Evolutionary conservation across 805 yeast species (phyloP), one percentile per base, ranked within the genome.

Genomic region (Pichia phayaonensis): DNA sequence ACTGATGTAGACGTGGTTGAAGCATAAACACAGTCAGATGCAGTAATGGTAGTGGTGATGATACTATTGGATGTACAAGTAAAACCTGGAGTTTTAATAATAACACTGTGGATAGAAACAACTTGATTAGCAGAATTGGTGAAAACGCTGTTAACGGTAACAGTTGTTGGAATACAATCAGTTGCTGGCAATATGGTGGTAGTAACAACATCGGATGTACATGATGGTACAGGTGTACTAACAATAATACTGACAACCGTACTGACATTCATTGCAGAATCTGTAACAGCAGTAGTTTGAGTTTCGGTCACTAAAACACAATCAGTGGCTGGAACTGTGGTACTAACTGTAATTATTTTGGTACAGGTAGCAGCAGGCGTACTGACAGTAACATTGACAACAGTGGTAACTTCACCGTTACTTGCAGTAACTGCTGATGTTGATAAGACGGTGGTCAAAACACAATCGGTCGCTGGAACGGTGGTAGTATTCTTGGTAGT

Each of bases 261-360:
- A 22, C 23, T 38, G 10, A 23, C 38, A 10, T 36, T 34, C 5
- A 22, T 16, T 11, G 31, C 26, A 8, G 26, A 18, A 5, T 15
- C 31, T 4, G 46, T 44, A 13, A 29, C 40, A 20, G 15, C 16
- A 11, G 22, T 29, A 1, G 40, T 6, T 10, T 26, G 20, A 18
- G n/a, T n/a, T 1, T 21, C 15, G 8, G 46, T 44, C 1, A 12
- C 13, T 13, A 29, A 16, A 16, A 16, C n/a, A 21, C 46, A 44
- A n/a, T 44, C 46, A 8, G 46, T 43, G 2, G 46, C 46, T 20
- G 46, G 46, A 24, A 42, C 44, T 16, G 44, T 24, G 11, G 44
- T 41, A 24, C 26, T 24, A n/a, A 42, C 16, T 4, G 34, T 42
- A 13, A 7, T 24, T 13, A 11, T 16, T 13, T 5, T 20, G 21